phyloP scores from a whole-genome alignment of 2,329 filamentous ascomycete species.

The Claviceps monticola region DNA sequence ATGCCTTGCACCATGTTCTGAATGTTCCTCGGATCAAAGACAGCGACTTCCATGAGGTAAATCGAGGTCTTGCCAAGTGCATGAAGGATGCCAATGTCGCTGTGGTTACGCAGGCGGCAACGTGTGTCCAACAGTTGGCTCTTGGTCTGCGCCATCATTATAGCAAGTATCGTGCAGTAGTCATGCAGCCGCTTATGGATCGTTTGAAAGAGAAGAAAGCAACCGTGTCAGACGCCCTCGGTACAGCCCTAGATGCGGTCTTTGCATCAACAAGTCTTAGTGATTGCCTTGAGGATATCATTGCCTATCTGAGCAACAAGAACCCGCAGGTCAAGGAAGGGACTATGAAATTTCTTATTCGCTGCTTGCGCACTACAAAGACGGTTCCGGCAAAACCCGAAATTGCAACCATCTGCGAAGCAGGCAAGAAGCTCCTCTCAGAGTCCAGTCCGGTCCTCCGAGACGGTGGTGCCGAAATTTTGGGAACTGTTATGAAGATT shows the following conservation, averaged over 20 bases:
- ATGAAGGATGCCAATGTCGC: constrained; percentile 99
- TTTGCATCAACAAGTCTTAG: constrained; percentile 54
- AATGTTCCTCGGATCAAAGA: constrained; percentile 90
- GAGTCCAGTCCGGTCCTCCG: constrained; percentile 79
- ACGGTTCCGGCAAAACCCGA: constrained; percentile 77
- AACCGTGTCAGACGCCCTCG: constrained; percentile 74
- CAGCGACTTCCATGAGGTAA: constrained; percentile 72
- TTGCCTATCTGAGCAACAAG: constrained; percentile 78
- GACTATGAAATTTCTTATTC: constrained; percentile 82
- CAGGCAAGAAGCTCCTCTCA: constrained; percentile 74
- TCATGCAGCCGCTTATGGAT: constrained; percentile 87
- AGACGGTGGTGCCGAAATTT: constrained; percentile 77
- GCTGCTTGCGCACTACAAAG: constrained; percentile 69
- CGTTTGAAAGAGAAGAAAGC: constrained; percentile 96
- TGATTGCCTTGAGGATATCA: constrained; percentile 84
- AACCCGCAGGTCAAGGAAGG: constrained; percentile 97
- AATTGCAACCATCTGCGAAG: constrained; percentile 73
- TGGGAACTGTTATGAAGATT: constrained; percentile 97
- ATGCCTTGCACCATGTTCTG: constrained; percentile 60
- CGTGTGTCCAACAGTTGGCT: constrained; percentile 80
- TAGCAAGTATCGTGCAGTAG: constrained; percentile 61
- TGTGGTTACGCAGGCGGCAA: constrained; percentile 84
- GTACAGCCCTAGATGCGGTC: constrained; percentile 63
- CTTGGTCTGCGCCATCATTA: constrained; percentile 72
- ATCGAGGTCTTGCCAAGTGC: constrained; percentile 73